Conservation (phyloP, 257 asterid genomes). For the Lantana camara region DNA sequence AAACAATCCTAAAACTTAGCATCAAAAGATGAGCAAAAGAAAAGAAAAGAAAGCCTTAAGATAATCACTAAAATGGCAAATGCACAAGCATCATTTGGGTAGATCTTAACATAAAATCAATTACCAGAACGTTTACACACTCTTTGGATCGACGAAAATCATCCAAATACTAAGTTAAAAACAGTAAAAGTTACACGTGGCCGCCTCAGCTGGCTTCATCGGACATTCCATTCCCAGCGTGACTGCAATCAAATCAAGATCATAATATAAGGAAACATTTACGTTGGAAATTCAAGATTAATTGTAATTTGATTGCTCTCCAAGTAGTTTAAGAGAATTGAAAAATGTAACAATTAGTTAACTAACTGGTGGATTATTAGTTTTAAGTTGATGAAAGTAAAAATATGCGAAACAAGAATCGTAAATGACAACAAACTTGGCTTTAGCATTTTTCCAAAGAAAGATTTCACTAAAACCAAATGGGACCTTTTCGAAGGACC, state of each 20-base stretch:
- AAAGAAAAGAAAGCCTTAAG: constrained; percentile 18
- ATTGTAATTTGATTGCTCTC: too few species aligned
- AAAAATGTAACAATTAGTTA: too few species aligned
- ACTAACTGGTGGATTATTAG: too few species aligned
- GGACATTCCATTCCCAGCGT: constrained; percentile 63
- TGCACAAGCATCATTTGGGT: constrained; percentile 31
- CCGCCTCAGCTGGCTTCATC: constrained; percentile 63
- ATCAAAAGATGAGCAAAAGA: not conserved
- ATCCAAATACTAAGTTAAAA: too few species aligned
- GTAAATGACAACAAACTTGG: too few species aligned
- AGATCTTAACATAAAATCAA: constrained; percentile 30
- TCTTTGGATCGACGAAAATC: constrained; percentile 25
- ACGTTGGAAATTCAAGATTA: too few species aligned
- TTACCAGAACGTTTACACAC: constrained; percentile 12
- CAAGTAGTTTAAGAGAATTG: constrained; percentile 21
- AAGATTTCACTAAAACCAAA: too few species aligned
- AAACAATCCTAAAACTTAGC: not conserved
- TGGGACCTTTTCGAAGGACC: too few species aligned
- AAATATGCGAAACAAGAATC: too few species aligned
- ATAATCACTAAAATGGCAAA: constrained; percentile 30
- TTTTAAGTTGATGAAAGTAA: too few species aligned
- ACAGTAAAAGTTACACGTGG: constrained; percentile 28
- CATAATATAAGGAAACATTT: too few species aligned
- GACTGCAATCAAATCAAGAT: constrained; percentile 51
- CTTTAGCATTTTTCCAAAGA: too few species aligned